phyloP scores from a whole-genome alignment of 352 stramenopile species.

The Pythium rishiriense region DNA sequence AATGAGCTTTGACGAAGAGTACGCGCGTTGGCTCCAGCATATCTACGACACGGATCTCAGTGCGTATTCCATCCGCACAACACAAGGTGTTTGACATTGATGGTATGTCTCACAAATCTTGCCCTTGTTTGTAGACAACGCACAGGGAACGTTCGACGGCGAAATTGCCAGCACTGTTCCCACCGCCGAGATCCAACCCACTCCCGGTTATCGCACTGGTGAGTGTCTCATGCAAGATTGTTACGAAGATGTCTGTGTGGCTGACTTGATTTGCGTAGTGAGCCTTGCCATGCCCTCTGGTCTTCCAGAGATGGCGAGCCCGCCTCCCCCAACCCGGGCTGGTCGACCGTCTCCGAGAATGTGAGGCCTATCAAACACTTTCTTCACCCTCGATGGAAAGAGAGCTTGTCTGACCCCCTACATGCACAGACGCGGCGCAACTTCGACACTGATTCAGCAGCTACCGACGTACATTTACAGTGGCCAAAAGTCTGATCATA shows the following conservation, averaged over 20 bases:
- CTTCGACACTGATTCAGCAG: slow-evolving; percentile 68
- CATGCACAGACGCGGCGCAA: slow-evolving; percentile 51
- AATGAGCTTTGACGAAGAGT: slow-evolving; percentile 87
- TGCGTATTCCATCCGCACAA: too few species aligned
- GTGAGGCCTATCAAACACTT: slow-evolving; percentile 10
- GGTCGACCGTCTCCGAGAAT: slow-evolving; percentile 37
- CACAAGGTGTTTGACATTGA: neutral
- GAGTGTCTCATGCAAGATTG: too few species aligned
- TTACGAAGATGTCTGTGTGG: too few species aligned
- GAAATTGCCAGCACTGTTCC: slow-evolving; percentile 19
- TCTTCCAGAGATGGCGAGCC: slow-evolving; percentile 26
- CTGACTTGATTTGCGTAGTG: slow-evolving; percentile 36
- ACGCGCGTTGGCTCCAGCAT: slow-evolving; percentile 85
- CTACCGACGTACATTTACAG: slow-evolving; percentile 81
- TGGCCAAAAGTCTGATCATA: slow-evolving; percentile 38
- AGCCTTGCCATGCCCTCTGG: slow-evolving; percentile 46
- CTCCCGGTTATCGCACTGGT: slow-evolving; percentile 41
- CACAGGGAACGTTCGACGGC: slow-evolving; percentile 30
- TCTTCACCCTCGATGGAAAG: too few species aligned
- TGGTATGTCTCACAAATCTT: too few species aligned
- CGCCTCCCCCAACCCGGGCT: slow-evolving; percentile 25
- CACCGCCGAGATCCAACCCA: slow-evolving; percentile 36
- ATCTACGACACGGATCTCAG: slow-evolving; percentile 85
- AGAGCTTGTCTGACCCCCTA: neutral
- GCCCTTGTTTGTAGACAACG: slow-evolving; percentile 22